Evolutionary conservation across 2,329 filamentous ascomycete genomes (phyloP), one percentile per base, ranked within the genome.

Genomic region (Talaromyces piceae): DNA sequence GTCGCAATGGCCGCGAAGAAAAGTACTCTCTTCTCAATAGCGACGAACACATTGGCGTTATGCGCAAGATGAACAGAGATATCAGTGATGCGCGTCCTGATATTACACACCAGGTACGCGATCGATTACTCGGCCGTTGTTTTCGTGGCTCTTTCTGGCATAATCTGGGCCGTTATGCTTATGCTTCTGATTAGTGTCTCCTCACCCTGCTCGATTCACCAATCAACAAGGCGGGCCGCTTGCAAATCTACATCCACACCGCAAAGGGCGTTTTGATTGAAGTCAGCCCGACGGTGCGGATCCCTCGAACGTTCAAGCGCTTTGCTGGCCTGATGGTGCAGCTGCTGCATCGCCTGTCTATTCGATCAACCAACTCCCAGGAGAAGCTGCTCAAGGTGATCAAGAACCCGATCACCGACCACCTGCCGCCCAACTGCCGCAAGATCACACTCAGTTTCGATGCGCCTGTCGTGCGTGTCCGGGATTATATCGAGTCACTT

Each of bases 241-340:
- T 98, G 33, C 93, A 98, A 73, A 97, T 98, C 65, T 98, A 94
- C 75, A 97, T 98, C 58, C 91, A 95, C 71, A 97, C 93, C 4
- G 90, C 91, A 59, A 96, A 95, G 73, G 91, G 93, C 47, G 91
- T 97, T 30, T 78, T 98, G 61, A 98, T 98, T 64, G 90, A 97
- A 74, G 91, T 98, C 59, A 96, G 90, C 65, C 93, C 93, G n/a
- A 91, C 90, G 7, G 93, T 98, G 53, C 89, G 93, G 64, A 97
- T 98, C 59, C 93, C 93, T 47, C 85, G 93, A 71, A 98, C 93
- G 0, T 98, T 98, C 74, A 98, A 98, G 79, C 90, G 93, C 37
- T 98, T 98, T 64, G 93, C 93, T 43, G 93, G 93, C 73, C 77
- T 98, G 55, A 98, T 98, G 93, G 93, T 98, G 50, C 93, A 98